Base-by-base conservation (phyloP, 2,329 filamentous ascomycete genomes). In the Ophiocordyceps camponoti-floridani region DNA sequence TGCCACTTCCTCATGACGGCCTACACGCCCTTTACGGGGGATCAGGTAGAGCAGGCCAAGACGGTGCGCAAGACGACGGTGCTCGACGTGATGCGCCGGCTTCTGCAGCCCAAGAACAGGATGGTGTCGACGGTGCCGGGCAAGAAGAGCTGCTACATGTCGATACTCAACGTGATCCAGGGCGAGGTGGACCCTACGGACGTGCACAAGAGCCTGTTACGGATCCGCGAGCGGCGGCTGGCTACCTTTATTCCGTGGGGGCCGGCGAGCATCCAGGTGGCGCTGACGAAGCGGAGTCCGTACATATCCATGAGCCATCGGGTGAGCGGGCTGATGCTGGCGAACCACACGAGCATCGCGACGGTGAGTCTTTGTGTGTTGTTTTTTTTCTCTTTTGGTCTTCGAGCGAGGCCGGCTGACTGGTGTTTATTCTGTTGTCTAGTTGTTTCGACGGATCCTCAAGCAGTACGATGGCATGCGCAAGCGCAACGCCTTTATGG, bases 221-320 rank as follows among this genome's bases (percentile, higher is more conserved):
- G 91, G 51, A 98, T 98, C 57, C 82, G 91, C 43, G 91, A 98
- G 68, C 82, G 91, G 43, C 79, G 86, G 47, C 73, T 98, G 45
- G 93, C 91, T 10, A 93, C 86, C 0, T 98, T 98, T 58, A 98
- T 98, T 50, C 91, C 93, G 10, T 98, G 91, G 91, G 91, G 91
- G 0, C 91, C 91, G 1, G 91, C 91, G 27, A 94, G 86, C 57
- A 98, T 98, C 51, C 91, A 98, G 63, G 91, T 98, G 12, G 93
- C 91, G 3, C 66, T 98, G 49, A 95, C 91, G 2, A 94, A 94
- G 68, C 86, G 93, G 57, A 95, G 88, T 40, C 93, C 93, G 1
- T 96, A 98, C 58, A 82, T 95, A 40, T 83, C 86, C 45, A 93
- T 93, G 68, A 86, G 84, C 52, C 87, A 95, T 58, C 82, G 91